phyloP scores from a whole-genome alignment of 805 yeast species.

The Babjeviella inositovora region DNA sequence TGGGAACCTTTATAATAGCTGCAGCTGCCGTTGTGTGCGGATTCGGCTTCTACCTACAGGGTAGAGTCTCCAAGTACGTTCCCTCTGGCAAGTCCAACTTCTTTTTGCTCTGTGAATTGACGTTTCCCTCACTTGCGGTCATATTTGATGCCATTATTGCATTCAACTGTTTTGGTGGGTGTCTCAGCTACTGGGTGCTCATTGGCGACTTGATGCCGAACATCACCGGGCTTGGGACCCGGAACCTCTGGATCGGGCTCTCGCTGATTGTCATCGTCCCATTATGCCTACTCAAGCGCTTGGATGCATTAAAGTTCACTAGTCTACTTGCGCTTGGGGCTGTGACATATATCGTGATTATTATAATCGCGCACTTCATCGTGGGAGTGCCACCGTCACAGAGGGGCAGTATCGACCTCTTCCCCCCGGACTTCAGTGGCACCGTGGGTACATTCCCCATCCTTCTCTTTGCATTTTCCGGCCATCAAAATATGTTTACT shows the following conservation, averaged over 20 bases:
- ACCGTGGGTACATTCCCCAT: slow-evolving; percentile 54
- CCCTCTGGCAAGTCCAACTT: slow-evolving; percentile 52
- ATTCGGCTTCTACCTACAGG: slow-evolving; percentile 51
- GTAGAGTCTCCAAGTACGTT: slow-evolving; percentile 36
- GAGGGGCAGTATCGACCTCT: slow-evolving; percentile 23
- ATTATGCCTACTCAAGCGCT: slow-evolving; percentile 36
- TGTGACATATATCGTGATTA: slow-evolving; percentile 40
- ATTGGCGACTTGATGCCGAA: slow-evolving; percentile 68
- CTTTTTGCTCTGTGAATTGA: slow-evolving; percentile 52
- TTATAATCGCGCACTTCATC: slow-evolving; percentile 34
- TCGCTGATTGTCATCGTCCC: slow-evolving; percentile 45
- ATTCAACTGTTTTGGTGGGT: slow-evolving; percentile 69
- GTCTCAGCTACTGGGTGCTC: slow-evolving; percentile 52
- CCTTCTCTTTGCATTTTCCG: slow-evolving; percentile 67
- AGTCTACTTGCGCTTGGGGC: slow-evolving; percentile 56
- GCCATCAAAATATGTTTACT: slow-evolving; percentile 69
- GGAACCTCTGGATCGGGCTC: slow-evolving; percentile 37
- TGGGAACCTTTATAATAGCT: slow-evolving; percentile 38
- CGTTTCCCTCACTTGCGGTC: slow-evolving; percentile 55
- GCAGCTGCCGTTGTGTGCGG: slow-evolving; percentile 54
- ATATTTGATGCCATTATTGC: slow-evolving; percentile 65
- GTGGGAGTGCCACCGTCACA: slow-evolving; percentile 15
- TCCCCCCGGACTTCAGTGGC: slow-evolving; percentile 23
- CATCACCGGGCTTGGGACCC: slow-evolving; percentile 29
- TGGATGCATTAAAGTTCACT: slow-evolving; percentile 58